Conservation (phyloP, 768 basidiomycete genomes). For the Daedaleopsis nitida region DNA sequence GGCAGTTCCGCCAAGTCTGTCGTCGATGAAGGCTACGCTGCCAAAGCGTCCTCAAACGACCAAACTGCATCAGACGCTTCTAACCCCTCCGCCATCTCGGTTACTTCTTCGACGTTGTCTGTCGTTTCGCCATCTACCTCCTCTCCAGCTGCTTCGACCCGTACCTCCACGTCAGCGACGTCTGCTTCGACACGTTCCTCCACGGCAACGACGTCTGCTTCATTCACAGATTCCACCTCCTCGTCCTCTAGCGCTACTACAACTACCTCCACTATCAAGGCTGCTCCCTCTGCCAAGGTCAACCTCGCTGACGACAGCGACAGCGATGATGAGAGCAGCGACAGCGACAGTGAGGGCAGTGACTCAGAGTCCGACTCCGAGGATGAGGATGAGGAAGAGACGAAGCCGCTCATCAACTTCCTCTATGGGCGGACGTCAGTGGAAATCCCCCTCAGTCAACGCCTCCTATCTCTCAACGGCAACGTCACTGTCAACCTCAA, state of each 20-base stretch:
- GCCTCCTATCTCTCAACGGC: constrained; percentile 8
- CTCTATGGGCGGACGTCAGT: no score
- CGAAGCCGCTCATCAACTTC: not conserved
- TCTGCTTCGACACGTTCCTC: constrained; percentile 2
- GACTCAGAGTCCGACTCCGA: constrained; percentile 16
- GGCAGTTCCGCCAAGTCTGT: constrained; percentile 11
- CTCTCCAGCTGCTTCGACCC: not conserved
- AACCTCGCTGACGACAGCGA: constrained; percentile 4
- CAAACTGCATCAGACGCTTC: not conserved
- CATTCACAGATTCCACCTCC: not conserved
- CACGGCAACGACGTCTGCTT: not conserved
- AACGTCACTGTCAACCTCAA: constrained; percentile 31
- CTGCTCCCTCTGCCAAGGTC: constrained; percentile 3
- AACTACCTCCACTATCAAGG: constrained; percentile 12
- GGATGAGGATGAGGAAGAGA: constrained; percentile 20
- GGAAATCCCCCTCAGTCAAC: not conserved
- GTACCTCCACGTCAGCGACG: constrained; percentile 6
- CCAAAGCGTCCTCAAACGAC: constrained; percentile 6
- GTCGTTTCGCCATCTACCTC: constrained; percentile 1
- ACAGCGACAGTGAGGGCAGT: constrained; percentile 8
- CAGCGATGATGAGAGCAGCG: constrained; percentile 2
- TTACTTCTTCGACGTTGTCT: constrained; percentile 9
- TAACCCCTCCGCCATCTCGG: constrained; percentile 1
- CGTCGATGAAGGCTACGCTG: constrained; percentile 21
- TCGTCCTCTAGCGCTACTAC: constrained; percentile 8